phyloP scores from a whole-genome alignment of 441 rosid species.

The Gossypium schwendimanii region DNA sequence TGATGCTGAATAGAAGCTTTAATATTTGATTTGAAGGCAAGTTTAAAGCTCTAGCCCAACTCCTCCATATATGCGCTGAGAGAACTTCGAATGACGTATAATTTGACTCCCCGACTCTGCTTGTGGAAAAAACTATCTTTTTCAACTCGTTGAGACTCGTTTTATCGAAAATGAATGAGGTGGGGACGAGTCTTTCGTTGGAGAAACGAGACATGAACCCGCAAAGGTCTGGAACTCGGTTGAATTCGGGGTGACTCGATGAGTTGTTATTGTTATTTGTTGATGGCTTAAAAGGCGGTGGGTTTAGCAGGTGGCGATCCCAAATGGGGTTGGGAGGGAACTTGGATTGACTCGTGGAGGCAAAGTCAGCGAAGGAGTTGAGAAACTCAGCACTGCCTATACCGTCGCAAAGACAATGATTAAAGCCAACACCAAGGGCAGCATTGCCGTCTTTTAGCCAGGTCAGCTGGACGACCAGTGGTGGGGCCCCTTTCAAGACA shows the following conservation, averaged over 20 bases:
- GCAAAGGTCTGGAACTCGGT: conserved; percentile 46
- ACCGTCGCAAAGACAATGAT: conserved; percentile 68
- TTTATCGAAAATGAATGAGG: conserved; percentile 41
- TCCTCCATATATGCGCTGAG: conserved; percentile 75
- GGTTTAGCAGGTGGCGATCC: conserved; percentile 65
- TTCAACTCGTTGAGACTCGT: conserved; percentile 41
- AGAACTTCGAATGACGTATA: conserved; percentile 70
- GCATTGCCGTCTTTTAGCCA: conserved; percentile 74
- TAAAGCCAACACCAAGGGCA: conserved; percentile 56
- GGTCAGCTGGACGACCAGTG: conserved; percentile 68
- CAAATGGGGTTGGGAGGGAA: conserved; percentile 38
- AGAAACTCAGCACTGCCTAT: conserved; percentile 70
- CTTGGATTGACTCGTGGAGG: conserved; percentile 6
- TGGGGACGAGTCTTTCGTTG: conserved; percentile 51
- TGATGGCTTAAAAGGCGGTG: conserved; percentile 3
- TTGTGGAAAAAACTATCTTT: conserved; percentile 25
- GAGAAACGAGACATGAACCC: conserved; percentile 52
- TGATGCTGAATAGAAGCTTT: conserved; percentile 69
- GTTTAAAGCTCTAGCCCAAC: conserved; percentile 67
- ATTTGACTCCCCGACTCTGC: conserved; percentile 21
- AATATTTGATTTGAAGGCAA: conserved; percentile 49
- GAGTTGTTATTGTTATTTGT: conserved; percentile 14
- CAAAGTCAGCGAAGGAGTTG: conserved; percentile 47
- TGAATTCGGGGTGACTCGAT: conserved; percentile 45
- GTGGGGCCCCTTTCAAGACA: conserved; percentile 60